Base-by-base conservation (phyloP, 2,329 filamentous ascomycete genomes). In the Sporothrix phasma region DNA sequence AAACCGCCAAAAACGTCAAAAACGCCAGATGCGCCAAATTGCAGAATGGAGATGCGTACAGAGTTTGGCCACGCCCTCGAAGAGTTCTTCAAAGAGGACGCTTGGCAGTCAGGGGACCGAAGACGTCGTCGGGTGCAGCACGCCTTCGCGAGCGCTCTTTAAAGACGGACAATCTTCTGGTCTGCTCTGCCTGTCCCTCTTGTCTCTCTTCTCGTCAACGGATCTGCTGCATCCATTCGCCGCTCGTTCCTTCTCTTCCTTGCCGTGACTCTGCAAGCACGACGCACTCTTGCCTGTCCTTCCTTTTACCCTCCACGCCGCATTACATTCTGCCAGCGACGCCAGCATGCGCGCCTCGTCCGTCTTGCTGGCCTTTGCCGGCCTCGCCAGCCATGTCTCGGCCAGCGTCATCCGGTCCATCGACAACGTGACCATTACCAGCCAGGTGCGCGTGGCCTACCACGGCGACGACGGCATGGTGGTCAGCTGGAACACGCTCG, bases 401-500 rank as follows among this genome's bases (percentile, higher is more conserved):
- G 64, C 61, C 31, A 53, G 43, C n/a, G 56, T 53, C 7, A 49
- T 46, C n/a, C n/a, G n/a, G n/a, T n/a, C n/a, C n/a, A 51, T 53
- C 41, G 49, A 22, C 56, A 64, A 64, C 63, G 61, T 64, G 54
- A 61, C 64, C 43, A 45, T 66, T 19, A 67, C 65, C 62, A 61
- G 62, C 54, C 64, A 65, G 59, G 49, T 67, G 22, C 61, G 63
- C n/a, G 61, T 66, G 17, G 64, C 64, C 15, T 65, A 58, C 65
- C 53, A 60, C 29, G 66, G 65, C 43, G 63, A 66, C 34, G 60
- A 37, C 22, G 68, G 60, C 61, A 72, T 72, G 70, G 64, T 68
- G 22, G 69, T 71, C 22, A 70, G 70, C 66, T 75, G 73, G 74
- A 75, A 75, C 64, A 76, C 73, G 3, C 70, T 72, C 51, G 59